Conservation (phyloP, 78 protist genomes). For the Dictyostelium firmibasis region DNA sequence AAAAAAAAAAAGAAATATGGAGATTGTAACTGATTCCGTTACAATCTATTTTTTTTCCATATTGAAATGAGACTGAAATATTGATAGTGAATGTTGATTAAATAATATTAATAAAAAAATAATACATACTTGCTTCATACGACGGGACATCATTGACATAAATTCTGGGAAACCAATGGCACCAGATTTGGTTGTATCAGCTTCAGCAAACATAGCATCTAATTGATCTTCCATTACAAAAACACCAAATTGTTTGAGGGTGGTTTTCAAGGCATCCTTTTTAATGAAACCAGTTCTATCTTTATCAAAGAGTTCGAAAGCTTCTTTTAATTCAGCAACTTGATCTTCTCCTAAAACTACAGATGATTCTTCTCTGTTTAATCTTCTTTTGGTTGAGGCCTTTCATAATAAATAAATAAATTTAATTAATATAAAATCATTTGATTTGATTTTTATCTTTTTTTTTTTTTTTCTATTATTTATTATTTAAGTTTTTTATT, state of each 20-base stretch:
- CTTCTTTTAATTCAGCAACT: slow-evolving; percentile 97
- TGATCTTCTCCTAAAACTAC: slow-evolving; percentile 93
- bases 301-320: slow-evolving; percentile 96
- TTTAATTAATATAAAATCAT: neutral
- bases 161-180: slow-evolving; percentile 86
- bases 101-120: neutral
- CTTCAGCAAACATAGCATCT: slow-evolving; percentile 80
- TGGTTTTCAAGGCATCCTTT: slow-evolving; percentile 87
- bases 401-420: neutral
- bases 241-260: slow-evolving; percentile 78
- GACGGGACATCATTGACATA: slow-evolving; percentile 88
- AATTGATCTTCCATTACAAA: slow-evolving; percentile 67
- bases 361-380: slow-evolving; percentile 76
- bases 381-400: slow-evolving; percentile 73
- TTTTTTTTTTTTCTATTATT: neutral
- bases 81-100: neutral
- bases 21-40: neutral
- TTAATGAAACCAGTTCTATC: slow-evolving; percentile 95
- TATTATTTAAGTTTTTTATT: no score
- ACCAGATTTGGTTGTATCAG: slow-evolving; percentile 79
- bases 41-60: no score
- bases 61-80: neutral
- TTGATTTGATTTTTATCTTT: neutral
- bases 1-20: neutral
- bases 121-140: slow-evolving; percentile 83